Base-by-base conservation (phyloP, 2,329 filamentous ascomycete genomes). In the Coniochaeta sp. region DNA sequence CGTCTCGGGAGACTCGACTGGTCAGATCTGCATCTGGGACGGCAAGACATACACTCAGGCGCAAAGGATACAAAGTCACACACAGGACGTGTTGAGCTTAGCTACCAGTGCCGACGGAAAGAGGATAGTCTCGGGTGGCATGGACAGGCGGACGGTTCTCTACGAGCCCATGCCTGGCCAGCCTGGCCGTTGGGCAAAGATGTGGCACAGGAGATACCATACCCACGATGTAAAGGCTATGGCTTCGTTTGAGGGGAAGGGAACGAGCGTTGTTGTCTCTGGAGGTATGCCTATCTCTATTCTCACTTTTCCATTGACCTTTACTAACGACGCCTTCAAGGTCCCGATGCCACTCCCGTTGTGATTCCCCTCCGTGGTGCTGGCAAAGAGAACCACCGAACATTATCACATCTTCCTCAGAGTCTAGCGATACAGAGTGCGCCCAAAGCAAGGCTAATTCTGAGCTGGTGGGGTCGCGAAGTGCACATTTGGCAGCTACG, bases 221-320 rank as follows among this genome's bases (percentile, higher is more conserved):
- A 83, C 86, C 45, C 91, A 97, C 67, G 94, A 99, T 71, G 91
- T 97, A 61, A 97, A 97, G 72, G 82, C 90, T 1, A 89, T 97
- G 82, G 88, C 91, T 30, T 85, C 89, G 0, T 97, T 92, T 57
- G 94, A 99, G 67, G 86, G 86, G 50, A 84, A 81, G 49, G 83
- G 83, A 48, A 81, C 96, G 63, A 97, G 90, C 62, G 83, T 97
- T 51, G 77, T 96, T 10, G 88, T 95, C 14, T 95, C 92, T 56
- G 94, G 94, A 80, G 94, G 91, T 89, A 74, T 69, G 77, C 65
- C 53, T 30, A 46, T 27, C 32, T 48, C 9, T 24, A 22, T 20
- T 9, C 46, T 30, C 50, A 53, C 28, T 10, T 32, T 8, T 32
- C 12, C 22, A 2, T 10, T 20, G 48, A 31, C 49, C 45, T 48